Evolutionary conservation across 148 eudicot species (phyloP).

Genomic region (Cornus suecica): DNA sequence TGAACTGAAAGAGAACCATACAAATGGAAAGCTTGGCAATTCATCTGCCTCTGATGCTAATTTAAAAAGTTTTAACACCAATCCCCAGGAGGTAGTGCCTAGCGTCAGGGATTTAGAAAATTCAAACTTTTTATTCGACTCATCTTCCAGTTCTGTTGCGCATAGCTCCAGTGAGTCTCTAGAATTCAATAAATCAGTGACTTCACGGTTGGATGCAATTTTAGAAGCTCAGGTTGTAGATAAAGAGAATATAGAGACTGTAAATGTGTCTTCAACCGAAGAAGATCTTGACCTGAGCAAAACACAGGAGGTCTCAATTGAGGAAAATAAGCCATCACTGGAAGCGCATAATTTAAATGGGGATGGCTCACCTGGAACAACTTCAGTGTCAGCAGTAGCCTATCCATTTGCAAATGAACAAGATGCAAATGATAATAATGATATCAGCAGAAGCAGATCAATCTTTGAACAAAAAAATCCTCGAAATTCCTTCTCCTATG

Average conservation of each 20-base stretch:
- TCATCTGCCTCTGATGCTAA: constrained; percentile 29
- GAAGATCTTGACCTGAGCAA: constrained; percentile 32
- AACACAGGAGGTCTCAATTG: constrained; percentile 26
- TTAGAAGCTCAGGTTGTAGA: constrained; percentile 27
- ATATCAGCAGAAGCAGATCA: constrained; percentile 28
- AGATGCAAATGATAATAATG: constrained; percentile 23
- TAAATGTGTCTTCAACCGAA: constrained; percentile 19
- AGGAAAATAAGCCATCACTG: constrained; percentile 22
- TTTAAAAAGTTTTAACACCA: constrained; percentile 21
- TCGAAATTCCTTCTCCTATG: constrained; percentile 40
- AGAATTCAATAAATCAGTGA: constrained; percentile 22
- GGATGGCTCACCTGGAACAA: constrained; percentile 19
- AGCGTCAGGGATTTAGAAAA: constrained; percentile 22
- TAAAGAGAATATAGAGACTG: constrained; percentile 20
- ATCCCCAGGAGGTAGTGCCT: constrained; percentile 22
- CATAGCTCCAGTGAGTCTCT: constrained; percentile 23
- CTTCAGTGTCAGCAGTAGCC: constrained; percentile 29
- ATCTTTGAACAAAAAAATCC: constrained; percentile 36
- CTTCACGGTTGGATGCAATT: constrained; percentile 25
- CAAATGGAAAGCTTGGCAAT: constrained; percentile 21
- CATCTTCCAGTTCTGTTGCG: constrained; percentile 21
- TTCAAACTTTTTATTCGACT: constrained; percentile 20
- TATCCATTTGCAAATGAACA: constrained; percentile 35
- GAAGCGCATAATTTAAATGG: constrained; percentile 27
- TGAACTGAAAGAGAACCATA: constrained; percentile 23